phyloP scores from a whole-genome alignment of 106 monocot genomes.

The Dendrobium catenatum region DNA sequence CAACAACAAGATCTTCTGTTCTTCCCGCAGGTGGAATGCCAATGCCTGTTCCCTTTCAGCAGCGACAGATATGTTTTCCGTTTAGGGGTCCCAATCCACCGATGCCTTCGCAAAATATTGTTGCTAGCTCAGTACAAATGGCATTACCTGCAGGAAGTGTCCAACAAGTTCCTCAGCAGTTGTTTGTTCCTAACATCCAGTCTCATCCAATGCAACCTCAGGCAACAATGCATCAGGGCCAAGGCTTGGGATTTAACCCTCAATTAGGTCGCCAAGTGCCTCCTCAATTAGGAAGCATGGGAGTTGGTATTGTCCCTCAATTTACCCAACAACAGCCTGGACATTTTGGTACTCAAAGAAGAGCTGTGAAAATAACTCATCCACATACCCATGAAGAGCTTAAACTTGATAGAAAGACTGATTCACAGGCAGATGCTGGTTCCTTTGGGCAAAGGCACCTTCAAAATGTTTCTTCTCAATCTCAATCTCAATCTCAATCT shows the following conservation, averaged over 20 bases:
- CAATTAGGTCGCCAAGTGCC: conserved; percentile 51
- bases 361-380: conserved; percentile 30
- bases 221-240: conserved; percentile 66
- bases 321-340: conserved; percentile 35
- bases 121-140: conserved; percentile 27
- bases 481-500: conserved; percentile 22
- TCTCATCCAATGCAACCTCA: conserved; percentile 54
- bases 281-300: conserved; percentile 37
- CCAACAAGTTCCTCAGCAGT: conserved; percentile 44
- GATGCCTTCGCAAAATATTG: conserved; percentile 1
- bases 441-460: conserved; percentile 9
- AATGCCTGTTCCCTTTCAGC: conserved; percentile 46
- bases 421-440: conserved; percentile 12
- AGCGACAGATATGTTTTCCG: conserved; percentile 41
- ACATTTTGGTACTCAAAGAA: conserved; percentile 13
- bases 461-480: conserved; percentile 16
- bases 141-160: conserved; percentile 34
- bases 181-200: conserved; percentile 47
- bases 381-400: conserved; percentile 33
- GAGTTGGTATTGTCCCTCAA: conserved; percentile 32
- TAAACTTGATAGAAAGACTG: conserved; percentile 25
- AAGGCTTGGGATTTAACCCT: conserved; percentile 48
- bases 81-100: conserved; percentile 40
- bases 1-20: conserved; percentile 23
- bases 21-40: conserved; percentile 36